Base-by-base conservation (phyloP, 768 basidiomycete species). In the Boletus speciosus region DNA sequence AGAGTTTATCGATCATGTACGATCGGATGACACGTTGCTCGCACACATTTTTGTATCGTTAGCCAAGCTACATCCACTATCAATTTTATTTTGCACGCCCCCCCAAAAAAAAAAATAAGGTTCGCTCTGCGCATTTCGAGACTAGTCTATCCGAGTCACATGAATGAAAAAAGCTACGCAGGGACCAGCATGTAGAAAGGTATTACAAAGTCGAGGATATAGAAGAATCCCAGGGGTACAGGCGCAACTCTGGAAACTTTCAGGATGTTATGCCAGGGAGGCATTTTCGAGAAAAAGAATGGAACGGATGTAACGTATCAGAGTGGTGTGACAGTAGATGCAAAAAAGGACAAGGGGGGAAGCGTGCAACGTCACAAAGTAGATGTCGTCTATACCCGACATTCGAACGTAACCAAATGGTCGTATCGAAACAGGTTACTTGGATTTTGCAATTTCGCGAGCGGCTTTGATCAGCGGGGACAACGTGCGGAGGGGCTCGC, bases 381-480 rank as follows among this genome's bases (percentile, higher is more conserved):
- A 68, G 49, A 66, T 54, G 51, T 55, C 43, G 53, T 56, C 54
- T 54, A 44, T 52, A 41, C 41, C 48, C 19, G 21, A n/a, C 25
- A 8, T 47, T 35, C 25, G 27, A 42, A 35, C 40, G 47, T 29
- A 42, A 35, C 52, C 29, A 15, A 15, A 48, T 19, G 31, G 34
- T 39, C 39, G 42, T 31, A 23, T 35, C 43, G 42, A 31, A 31
- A 27, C 34, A 27, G 43, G 35, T 60, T 27, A 70, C 59, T 81
- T 79, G 58, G 74, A 69, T 78, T 89, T 90, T 36, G 88, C 86
- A 45, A 90, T 86, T 59, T 94, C 92, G 57, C 91, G 77, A 6
- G 93, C 93, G 12, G 93, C 92, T 69, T 94, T 95, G 79, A 96
- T 96, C 38, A 96, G 74, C 8, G 93, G 93, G 8, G 91, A 79